phyloP scores from a whole-genome alignment of 345 rosid genomes.

The Lepidium sativum region DNA sequence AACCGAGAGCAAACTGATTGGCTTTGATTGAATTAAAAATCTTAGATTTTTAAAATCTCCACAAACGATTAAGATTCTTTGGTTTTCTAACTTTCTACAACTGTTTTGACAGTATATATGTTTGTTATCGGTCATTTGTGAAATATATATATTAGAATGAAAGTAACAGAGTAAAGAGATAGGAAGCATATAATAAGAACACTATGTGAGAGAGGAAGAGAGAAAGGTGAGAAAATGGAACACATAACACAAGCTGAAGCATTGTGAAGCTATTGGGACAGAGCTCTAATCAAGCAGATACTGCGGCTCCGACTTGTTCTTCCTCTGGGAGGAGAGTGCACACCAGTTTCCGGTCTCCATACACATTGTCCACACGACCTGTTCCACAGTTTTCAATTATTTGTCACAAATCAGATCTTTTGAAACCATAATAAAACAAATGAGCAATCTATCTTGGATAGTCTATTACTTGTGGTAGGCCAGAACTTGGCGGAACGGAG shows the following conservation, averaged over 20 bases:
- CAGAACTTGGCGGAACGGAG: slow-evolving; percentile 86
- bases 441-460: not conserved
- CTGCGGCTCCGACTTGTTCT: slow-evolving; percentile 82
- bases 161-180: slow-evolving; percentile 3
- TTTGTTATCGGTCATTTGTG: not conserved
- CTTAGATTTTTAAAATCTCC: not conserved
- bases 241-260: not conserved
- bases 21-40: not conserved
- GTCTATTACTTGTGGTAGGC: slow-evolving; percentile 68
- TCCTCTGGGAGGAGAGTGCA: slow-evolving; percentile 87
- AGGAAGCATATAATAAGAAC: slow-evolving; percentile 1
- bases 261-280: not conserved
- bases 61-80: not conserved
- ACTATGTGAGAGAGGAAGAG: slow-evolving; percentile 4
- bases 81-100: not conserved
- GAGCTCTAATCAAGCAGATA: slow-evolving; percentile 29
- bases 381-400: slow-evolving; percentile 15
- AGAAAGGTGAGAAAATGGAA: not conserved
- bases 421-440: not conserved
- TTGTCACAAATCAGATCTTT: slow-evolving; percentile 16
- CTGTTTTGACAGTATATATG: not conserved
- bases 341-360: slow-evolving; percentile 91
- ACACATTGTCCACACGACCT: slow-evolving; percentile 96
- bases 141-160: not conserved
- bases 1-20: no score